phyloP scores from a whole-genome alignment of 257 asterid genomes.

The Fraxinus anomala region DNA sequence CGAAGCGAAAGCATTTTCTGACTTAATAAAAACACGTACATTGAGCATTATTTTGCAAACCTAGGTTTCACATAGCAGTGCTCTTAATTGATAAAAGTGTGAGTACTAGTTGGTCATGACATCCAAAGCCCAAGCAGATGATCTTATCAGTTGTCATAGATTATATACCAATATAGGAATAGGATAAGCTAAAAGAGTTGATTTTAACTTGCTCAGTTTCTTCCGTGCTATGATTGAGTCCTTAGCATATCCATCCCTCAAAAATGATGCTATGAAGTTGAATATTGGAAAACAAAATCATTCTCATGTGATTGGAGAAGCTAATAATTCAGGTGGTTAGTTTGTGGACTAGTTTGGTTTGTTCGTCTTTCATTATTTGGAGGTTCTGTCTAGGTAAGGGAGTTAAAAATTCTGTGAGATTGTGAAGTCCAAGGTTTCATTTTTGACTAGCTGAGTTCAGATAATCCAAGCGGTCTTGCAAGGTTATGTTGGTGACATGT shows the following conservation, averaged over 20 bases:
- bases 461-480: background rate
- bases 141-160: background rate
- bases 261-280: background rate
- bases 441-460: background rate
- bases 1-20: background rate
- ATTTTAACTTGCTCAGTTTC: background rate
- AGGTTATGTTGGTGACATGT: background rate
- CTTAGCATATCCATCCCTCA: background rate
- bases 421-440: background rate
- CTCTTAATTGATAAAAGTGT: background rate
- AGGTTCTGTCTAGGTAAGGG: background rate
- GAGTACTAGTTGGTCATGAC: background rate
- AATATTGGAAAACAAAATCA: background rate
- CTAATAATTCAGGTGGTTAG: background rate
- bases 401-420: background rate
- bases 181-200: constrained; percentile 1
- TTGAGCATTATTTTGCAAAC: background rate
- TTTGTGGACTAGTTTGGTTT: background rate
- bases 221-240: background rate
- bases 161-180: background rate
- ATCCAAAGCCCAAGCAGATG: background rate
- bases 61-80: background rate
- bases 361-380: background rate
- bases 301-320: background rate
- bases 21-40: background rate